These are phyloP conservation scores for Leccinum subgranulosum DNA, from an alignment of 768 basidiomycete genomes.

Conservation along the genomic window DNA sequence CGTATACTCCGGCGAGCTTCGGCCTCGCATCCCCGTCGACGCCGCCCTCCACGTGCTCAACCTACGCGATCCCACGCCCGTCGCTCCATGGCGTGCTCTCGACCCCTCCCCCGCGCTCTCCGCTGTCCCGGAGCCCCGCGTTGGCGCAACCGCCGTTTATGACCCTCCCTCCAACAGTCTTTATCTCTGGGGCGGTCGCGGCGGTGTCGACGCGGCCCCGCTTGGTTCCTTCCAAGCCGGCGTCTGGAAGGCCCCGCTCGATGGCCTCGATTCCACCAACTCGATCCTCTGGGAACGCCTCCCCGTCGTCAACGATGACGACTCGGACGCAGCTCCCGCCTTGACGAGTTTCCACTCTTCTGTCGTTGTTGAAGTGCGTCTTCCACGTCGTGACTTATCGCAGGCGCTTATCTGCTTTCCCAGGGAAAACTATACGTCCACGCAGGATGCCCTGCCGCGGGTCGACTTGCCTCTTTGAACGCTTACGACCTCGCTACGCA, in stretches of 20 bases:
- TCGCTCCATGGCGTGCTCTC: slow-evolving; percentile 20
- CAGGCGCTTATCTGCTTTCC: background rate
- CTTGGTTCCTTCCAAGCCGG: slow-evolving; percentile 28
- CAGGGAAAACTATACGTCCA: slow-evolving; percentile 38
- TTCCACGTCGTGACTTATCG: background rate
- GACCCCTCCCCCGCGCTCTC: slow-evolving; percentile 13
- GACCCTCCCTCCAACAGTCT: slow-evolving; percentile 19
- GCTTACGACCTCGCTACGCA: slow-evolving; percentile 29
- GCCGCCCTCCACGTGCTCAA: slow-evolving; percentile 27
- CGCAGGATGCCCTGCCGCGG: slow-evolving; percentile 38
- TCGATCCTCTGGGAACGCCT: slow-evolving; percentile 31
- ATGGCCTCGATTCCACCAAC: background rate
- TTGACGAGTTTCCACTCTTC: slow-evolving; percentile 37
- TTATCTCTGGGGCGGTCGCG: slow-evolving; percentile 47
- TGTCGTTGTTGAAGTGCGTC: slow-evolving; percentile 27
- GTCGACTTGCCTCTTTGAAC: slow-evolving; percentile 36
- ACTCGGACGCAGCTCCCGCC: slow-evolving; percentile 28
- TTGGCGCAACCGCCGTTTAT: slow-evolving; percentile 22
- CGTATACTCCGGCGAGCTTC: slow-evolving; percentile 43
- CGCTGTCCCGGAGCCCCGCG: slow-evolving; percentile 18
- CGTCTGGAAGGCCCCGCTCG: slow-evolving; percentile 27
- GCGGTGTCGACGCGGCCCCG: slow-evolving; percentile 38
- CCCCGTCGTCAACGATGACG: slow-evolving; percentile 25
- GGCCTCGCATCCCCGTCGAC: slow-evolving; percentile 41
- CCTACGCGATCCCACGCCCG: slow-evolving; percentile 7